These are phyloP conservation scores for Cladosporium sp. DNA, from an alignment of 2,329 filamentous ascomycete genomes.

Conservation along the genomic window DNA sequence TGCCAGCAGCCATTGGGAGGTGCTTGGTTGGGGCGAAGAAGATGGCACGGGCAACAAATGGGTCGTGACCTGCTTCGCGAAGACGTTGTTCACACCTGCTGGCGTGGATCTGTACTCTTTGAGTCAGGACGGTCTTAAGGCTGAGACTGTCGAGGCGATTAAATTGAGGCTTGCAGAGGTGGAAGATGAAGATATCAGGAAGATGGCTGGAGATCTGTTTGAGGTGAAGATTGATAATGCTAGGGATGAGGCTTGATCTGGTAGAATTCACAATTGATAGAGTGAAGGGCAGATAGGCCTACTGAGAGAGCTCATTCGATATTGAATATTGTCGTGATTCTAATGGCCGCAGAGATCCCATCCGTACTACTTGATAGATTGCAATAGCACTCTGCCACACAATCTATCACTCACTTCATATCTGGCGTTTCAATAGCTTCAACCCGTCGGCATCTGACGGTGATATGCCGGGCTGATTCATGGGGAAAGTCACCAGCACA, in stretches of 20 bases:
- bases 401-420: too few species aligned
- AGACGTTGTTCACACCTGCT: slow-evolving; percentile 77
- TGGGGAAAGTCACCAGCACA: too few species aligned
- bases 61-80: slow-evolving; percentile 80
- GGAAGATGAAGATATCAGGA: slow-evolving; percentile 48
- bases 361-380: too few species aligned
- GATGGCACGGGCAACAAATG: slow-evolving; percentile 47
- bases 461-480: too few species aligned
- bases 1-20: slow-evolving; percentile 73
- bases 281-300: too few species aligned
- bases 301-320: too few species aligned
- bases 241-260: slow-evolving; percentile 8
- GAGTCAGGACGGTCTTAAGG: slow-evolving; percentile 55
- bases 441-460: too few species aligned
- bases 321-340: too few species aligned
- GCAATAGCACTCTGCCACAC: too few species aligned
- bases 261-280: too few species aligned
- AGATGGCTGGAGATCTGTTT: slow-evolving; percentile 50
- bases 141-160: slow-evolving; percentile 55
- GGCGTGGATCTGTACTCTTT: slow-evolving; percentile 76
- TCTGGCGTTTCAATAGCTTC: too few species aligned
- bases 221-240: slow-evolving; percentile 37
- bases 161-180: slow-evolving; percentile 51
- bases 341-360: too few species aligned
- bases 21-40: slow-evolving; percentile 68